phyloP scores from a whole-genome alignment of 1,139 yeast species.

The Yamadazyma taylorii region DNA sequence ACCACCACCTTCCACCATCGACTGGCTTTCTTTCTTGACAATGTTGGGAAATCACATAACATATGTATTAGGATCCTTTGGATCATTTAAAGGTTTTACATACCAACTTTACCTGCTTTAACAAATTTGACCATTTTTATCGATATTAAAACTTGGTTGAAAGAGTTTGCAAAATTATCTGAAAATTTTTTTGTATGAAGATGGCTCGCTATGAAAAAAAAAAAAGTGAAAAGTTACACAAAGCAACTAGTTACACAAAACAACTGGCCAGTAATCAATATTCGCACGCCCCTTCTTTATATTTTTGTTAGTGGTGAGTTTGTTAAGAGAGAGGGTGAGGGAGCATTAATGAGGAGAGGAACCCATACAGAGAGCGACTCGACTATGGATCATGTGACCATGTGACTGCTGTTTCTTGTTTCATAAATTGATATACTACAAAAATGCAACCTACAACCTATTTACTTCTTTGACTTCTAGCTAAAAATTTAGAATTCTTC shows the following conservation, averaged over 20 bases:
- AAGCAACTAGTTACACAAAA: conserved; percentile 15
- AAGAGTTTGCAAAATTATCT: conserved; percentile 13
- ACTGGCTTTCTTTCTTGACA: no score
- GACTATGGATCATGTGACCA: neutral
- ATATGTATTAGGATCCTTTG: no score
- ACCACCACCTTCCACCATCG: no score
- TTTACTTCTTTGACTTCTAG: conserved; percentile 43
- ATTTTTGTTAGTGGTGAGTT: no score
- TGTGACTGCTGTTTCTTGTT: conserved; percentile 10
- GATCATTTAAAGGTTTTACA: conserved; percentile 32
- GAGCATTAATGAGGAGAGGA: neutral
- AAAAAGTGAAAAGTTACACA: neutral
- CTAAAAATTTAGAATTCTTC: conserved; percentile 44
- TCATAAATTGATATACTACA: neutral
- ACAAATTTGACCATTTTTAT: conserved; percentile 89
- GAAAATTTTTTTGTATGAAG: conserved; percentile 14
- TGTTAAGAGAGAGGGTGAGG: neutral
- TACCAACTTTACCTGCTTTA: conserved; percentile 99
- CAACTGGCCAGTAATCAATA: neutral
- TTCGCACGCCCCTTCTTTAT: neutral
- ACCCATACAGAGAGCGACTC: no score
- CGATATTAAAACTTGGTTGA: conserved; percentile 13
- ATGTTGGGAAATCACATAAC: no score
- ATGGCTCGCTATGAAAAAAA: conserved; percentile 7
- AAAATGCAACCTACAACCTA: conserved; percentile 16